Evolutionary conservation across 495 filamentous ascomycete species (phyloP), one percentile per base, ranked within the genome.

Genomic region (Penicillium roqueforti): DNA sequence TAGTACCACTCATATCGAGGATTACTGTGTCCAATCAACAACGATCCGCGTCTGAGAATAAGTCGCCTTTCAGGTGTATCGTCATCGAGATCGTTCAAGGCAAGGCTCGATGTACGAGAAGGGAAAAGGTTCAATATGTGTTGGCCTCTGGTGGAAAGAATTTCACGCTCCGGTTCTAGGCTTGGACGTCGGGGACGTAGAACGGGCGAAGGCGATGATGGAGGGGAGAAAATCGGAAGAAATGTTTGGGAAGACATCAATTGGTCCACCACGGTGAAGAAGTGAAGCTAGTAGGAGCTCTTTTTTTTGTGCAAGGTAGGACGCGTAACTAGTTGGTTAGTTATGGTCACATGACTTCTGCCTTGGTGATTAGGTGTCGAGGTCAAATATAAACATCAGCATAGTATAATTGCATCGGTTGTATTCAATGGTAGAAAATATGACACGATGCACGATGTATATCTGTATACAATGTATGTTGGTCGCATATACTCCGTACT

Each of bases 141-240:
- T 40, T 74, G 71, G 1, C 72, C 72, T 14, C 72, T 60, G 0
- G 72, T 72, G 10, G 72, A 69, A 2, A 73, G 52, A 31, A 75
- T 67, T 39, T 73, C 70, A 13, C 58, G 62, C 37, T 72, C 66
- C 0, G 53, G 63, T 20, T 68, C 61, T 11, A 73, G 46, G 47
- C 64, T 73, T 14, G 70, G 70, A 14, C 63, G 55, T n/a, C 65
- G 61, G 0, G 68, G 68, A 13, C 47, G 59, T 25, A 69, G 47
- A 0, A 58, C 47, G 19, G 63, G 55, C 0, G 58, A 62, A 3
- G 61, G 51, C 0, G 58, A 65, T 3, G 20, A 39, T 4, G 58
- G 55, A 10, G 66, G 52, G 1, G 65, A 65, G 1, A 62, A 56
- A 6, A 61, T 41, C 1, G 58, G 58, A n/a, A 58, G 61, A 31